Evolutionary conservation across 164 flowering plant species (phyloP).

Genomic region (Umbilicus rupestris): DNA sequence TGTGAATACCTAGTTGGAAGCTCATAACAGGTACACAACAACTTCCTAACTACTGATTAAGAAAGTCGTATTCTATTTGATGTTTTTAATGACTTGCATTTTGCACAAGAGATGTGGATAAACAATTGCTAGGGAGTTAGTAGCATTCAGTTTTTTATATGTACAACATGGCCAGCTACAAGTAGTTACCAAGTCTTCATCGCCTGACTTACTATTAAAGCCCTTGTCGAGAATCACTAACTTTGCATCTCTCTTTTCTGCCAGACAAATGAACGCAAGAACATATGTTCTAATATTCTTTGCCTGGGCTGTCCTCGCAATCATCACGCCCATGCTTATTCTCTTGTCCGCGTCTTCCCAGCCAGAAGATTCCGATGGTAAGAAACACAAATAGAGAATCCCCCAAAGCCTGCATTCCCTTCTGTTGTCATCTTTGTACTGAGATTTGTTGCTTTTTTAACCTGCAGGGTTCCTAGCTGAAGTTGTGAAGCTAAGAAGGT

Average conservation of each 20-base stretch:
- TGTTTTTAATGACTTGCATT: background rate
- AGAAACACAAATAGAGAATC: background rate
- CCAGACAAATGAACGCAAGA: slow-evolving; percentile 41
- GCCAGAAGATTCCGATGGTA: slow-evolving; percentile 26
- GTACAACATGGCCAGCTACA: slow-evolving; percentile 1
- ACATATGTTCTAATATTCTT: slow-evolving; percentile 46
- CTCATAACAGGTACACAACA: background rate
- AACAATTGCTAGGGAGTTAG: background rate
- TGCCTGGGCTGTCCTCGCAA: slow-evolving; percentile 61
- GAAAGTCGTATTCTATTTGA: background rate
- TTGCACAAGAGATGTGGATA: background rate
- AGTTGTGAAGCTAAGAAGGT: slow-evolving; percentile 18
- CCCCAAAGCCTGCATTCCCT: background rate
- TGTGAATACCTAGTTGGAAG: background rate
- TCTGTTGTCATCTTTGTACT: background rate
- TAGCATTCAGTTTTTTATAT: background rate
- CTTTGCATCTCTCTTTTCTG: background rate
- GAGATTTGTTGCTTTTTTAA: background rate
- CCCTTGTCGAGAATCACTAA: background rate
- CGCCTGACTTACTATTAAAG: background rate
- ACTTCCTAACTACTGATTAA: background rate
- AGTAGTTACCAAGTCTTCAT: slow-evolving; percentile 2
- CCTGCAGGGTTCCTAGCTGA: slow-evolving; percentile 18
- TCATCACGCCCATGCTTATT: slow-evolving; percentile 68
- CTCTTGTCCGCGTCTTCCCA: slow-evolving; percentile 46